Evolutionary conservation across 768 basidiomycete genomes (phyloP).

Genomic region (Collybia mongolica): DNA sequence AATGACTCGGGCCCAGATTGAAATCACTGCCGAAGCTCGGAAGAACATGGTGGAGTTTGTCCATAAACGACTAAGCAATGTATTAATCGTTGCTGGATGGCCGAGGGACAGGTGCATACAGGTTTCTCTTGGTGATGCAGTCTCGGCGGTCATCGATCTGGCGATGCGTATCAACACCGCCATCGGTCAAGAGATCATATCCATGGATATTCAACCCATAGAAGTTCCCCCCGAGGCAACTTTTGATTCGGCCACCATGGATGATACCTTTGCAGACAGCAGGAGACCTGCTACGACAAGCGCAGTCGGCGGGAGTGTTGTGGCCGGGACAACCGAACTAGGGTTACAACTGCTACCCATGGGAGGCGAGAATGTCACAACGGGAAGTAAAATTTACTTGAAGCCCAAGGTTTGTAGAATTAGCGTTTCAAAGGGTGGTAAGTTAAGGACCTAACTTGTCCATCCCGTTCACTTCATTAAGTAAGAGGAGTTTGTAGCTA

Average conservation of each 20-base stretch:
- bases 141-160: constrained; percentile 6
- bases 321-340: constrained; percentile 18
- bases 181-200: constrained; percentile 12
- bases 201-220: constrained; percentile 9
- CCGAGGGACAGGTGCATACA: neutral
- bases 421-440: too few relatives aligned
- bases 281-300: neutral
- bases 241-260: constrained; percentile 12
- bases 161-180: constrained; percentile 11
- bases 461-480: too few relatives aligned
- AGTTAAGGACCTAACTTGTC: too few relatives aligned
- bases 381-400: too few relatives aligned
- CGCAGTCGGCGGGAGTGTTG: neutral
- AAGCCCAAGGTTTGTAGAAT: too few relatives aligned
- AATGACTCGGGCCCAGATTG: constrained; percentile 1
- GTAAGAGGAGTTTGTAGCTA: too few relatives aligned
- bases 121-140: too few relatives aligned
- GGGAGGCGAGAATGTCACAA: too few relatives aligned
- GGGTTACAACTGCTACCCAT: constrained; percentile 10
- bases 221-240: neutral
- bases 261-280: constrained; percentile 12
- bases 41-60: constrained; percentile 6
- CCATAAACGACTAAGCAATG: constrained; percentile 14
- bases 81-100: constrained; percentile 28
- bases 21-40: neutral